These are phyloP conservation scores for Cyclotella kingstonii DNA, from an alignment of 108 stramenopile species.

Conservation along the genomic window DNA sequence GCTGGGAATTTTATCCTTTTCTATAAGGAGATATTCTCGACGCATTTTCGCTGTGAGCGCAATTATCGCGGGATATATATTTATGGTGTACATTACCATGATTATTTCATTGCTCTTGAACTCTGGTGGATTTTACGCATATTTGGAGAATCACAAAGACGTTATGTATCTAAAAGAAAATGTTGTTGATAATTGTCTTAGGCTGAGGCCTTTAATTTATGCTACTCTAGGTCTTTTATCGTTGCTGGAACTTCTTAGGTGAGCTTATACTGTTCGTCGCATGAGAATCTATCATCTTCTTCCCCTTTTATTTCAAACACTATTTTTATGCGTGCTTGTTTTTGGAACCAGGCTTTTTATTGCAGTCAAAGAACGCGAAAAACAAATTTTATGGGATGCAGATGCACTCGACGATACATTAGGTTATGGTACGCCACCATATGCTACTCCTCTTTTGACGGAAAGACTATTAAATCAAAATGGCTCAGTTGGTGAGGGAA, in stretches of 20 bases:
- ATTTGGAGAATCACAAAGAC: constrained; percentile 33
- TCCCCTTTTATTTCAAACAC: too few species aligned
- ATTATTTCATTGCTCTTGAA: constrained; percentile 22
- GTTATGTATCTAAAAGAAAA: constrained; percentile 29
- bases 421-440: too few species aligned
- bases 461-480: too few species aligned
- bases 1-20: constrained; percentile 22
- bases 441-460: too few species aligned
- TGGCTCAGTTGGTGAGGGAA: too few species aligned
- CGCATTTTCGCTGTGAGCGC: constrained; percentile 24
- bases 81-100: constrained; percentile 25
- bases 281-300: too few species aligned
- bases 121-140: constrained; percentile 19
- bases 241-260: constrained; percentile 17
- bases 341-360: too few species aligned
- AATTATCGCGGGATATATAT: constrained; percentile 14
- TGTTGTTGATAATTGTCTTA: constrained; percentile 22
- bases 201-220: constrained; percentile 21
- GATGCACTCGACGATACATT: too few species aligned
- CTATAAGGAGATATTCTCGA: constrained; percentile 4
- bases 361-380: too few species aligned
- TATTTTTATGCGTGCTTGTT: too few species aligned
- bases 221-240: constrained; percentile 5
- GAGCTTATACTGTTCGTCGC: too few species aligned
- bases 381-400: too few species aligned